Evolutionary conservation across 208 protist species (phyloP), one percentile per base, ranked within the genome.

Genomic region (Acanthamoeba culbertsoni): DNA sequence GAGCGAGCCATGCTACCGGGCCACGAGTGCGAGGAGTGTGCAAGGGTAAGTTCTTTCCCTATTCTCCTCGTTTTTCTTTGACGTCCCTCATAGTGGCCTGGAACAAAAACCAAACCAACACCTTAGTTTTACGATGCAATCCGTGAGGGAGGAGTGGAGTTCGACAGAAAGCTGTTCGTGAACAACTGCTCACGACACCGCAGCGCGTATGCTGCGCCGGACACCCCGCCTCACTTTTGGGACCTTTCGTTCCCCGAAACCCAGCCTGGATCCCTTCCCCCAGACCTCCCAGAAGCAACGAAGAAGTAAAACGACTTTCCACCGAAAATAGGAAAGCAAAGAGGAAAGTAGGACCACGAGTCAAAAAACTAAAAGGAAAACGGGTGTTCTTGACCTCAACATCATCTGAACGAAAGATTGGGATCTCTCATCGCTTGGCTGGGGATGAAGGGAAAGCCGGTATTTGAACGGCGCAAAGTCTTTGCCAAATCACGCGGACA

Each of bases 221-320:
- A 55, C 43, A 88, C 79, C n/a, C 79, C 79, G 43, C 79, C 79
- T 23, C 79, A 88, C 79, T 88, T 65, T 33, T 88, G 79, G 79
- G 79, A 88, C 46, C 43, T 88, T 16, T 55, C 48, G 46, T 88
- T 88, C 33, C 79, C 79, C 48, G 79, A 88, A 20, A 88, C 79
- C n/a, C 79, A 88, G 68, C 68, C 68, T 10, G 68, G 68, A 18
- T 51, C 68, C 62, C 62, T 33, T 0, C 62, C 62, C 28, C 62
- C 31, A n/a, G 62, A 71, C 8, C 48, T 18, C 48, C 12, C 48
- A n/a, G n/a, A n/a, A n/a, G n/a, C n/a, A n/a, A n/a, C n/a, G n/a
- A n/a, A n/a, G n/a, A n/a, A n/a, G n/a, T n/a, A n/a, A n/a, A n/a
- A n/a, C n/a, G n/a, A n/a, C n/a, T n/a, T n/a, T n/a, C n/a, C n/a